Evolutionary conservation across 306 rosid genomes (phyloP).

Genomic region (Cyamopsis tetragonoloba): DNA sequence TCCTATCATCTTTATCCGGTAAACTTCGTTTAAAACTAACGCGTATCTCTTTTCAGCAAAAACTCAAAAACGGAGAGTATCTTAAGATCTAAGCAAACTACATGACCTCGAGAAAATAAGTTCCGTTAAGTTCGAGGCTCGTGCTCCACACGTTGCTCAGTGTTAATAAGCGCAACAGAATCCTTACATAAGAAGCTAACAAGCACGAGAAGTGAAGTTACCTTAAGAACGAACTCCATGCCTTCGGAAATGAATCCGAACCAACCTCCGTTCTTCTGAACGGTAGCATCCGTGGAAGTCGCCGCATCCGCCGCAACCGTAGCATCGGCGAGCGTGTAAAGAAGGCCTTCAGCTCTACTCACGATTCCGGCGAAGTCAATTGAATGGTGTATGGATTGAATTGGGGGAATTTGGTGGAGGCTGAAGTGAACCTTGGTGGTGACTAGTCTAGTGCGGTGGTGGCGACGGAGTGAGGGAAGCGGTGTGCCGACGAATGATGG

Average conservation of each 20-base stretch:
- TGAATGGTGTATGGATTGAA: constrained; percentile 42
- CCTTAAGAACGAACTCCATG: constrained; percentile 95
- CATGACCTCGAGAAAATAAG: neutral
- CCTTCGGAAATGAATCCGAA: constrained; percentile 83
- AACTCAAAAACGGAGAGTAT: neutral
- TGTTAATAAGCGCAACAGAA: neutral
- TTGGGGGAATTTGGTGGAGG: constrained; percentile 72
- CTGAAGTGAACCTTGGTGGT: constrained; percentile 70
- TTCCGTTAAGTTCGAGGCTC: neutral
- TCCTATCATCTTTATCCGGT: neutral
- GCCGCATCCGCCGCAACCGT: constrained; percentile 58
- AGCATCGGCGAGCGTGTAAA: constrained; percentile 91
- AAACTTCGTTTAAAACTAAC: neutral
- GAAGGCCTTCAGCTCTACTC: constrained; percentile 62
- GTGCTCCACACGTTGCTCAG: neutral
- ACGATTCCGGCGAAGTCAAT: constrained; percentile 42
- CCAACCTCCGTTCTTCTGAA: constrained; percentile 91
- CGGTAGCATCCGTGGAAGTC: constrained; percentile 42
- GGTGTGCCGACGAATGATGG: constrained; percentile 65
- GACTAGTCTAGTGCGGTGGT: constrained; percentile 42
- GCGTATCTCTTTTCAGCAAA: neutral
- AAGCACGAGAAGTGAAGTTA: constrained; percentile 2
- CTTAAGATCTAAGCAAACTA: neutral
- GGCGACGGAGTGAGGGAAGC: constrained; percentile 60
- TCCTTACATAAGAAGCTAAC: neutral